These are phyloP conservation scores for Plasmodium blacklocki DNA, from an alignment of 169 alveolate genomes.

Conservation along the genomic window DNA sequence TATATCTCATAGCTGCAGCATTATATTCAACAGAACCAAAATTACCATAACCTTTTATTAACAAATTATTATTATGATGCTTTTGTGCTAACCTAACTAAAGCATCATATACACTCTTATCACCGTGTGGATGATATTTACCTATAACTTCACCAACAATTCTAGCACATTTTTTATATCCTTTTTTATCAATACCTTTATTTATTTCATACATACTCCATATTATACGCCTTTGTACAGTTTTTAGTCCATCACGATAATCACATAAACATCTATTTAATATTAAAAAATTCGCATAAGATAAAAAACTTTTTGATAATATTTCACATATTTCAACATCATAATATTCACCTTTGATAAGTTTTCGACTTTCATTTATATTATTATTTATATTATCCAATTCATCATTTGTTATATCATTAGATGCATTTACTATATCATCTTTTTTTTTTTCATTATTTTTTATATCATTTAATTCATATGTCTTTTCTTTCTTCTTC, in stretches of 20 bases:
- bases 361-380: slow-evolving; percentile 13
- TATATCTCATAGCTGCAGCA: slow-evolving; percentile 92
- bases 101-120: slow-evolving; percentile 90
- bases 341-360: slow-evolving; percentile 53
- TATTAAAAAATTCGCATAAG: slow-evolving; percentile 87
- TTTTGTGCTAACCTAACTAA: slow-evolving; percentile 86
- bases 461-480: slow-evolving; percentile 1
- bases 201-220: slow-evolving; percentile 89
- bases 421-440: neutral
- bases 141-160: slow-evolving; percentile 92
- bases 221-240: slow-evolving; percentile 88
- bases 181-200: slow-evolving; percentile 29
- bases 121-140: slow-evolving; percentile 90
- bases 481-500: neutral
- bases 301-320: slow-evolving; percentile 80
- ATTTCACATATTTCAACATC: slow-evolving; percentile 76
- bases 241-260: slow-evolving; percentile 89
- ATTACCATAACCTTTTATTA: slow-evolving; percentile 90
- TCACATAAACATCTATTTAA: slow-evolving; percentile 89
- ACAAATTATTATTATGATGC: slow-evolving; percentile 84
- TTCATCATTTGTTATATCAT: slow-evolving; percentile 3
- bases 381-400: slow-evolving; percentile 6
- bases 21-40: slow-evolving; percentile 90
- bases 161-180: slow-evolving; percentile 88
- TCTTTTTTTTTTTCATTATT: neutral